A percentile compares a stretch with the other conserved stretches of the same genome.
Evolutionary conservation across 345 rosid species (phyloP).

Genomic region (Salix caprea): DNA sequence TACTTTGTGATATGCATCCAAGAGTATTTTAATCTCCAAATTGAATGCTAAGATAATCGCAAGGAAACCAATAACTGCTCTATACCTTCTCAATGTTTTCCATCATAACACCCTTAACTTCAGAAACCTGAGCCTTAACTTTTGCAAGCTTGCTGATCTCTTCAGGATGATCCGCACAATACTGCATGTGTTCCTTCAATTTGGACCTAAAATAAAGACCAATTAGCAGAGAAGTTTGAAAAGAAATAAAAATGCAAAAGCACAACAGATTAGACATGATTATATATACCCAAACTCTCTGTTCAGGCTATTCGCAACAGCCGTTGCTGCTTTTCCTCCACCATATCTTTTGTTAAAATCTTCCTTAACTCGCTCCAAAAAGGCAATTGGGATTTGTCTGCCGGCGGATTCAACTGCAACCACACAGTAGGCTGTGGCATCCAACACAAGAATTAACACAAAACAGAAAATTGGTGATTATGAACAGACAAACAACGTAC

Average conservation of each 20-base stretch:
- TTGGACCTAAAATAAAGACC: constrained; percentile 48
- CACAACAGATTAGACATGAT: background rate
- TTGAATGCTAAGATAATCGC: background rate
- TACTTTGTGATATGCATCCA: background rate
- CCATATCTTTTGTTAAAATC: constrained; percentile 84
- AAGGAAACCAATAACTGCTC: background rate
- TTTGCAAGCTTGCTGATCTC: constrained; percentile 96
- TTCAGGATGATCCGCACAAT: constrained; percentile 90
- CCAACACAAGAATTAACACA: background rate
- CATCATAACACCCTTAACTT: constrained; percentile 99
- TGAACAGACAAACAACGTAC: background rate
- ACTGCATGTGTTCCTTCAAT: constrained; percentile 93
- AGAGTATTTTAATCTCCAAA: background rate
- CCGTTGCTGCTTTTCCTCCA: constrained; percentile 86
- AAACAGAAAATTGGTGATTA: background rate
- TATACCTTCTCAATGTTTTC: constrained; percentile 95
- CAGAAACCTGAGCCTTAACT: constrained; percentile 97
- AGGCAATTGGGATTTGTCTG: constrained; percentile 85
- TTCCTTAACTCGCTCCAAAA: constrained; percentile 82
- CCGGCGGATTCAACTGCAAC: constrained; percentile 92
- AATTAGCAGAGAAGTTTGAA: background rate
- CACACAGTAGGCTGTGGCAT: constrained; percentile 76
- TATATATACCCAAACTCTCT: constrained; percentile 65
- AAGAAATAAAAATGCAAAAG: background rate
- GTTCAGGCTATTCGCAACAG: constrained; percentile 66